phyloP scores from a whole-genome alignment of 192 early-diverging fungal genomes.

The Backusella mclennaniae region DNA sequence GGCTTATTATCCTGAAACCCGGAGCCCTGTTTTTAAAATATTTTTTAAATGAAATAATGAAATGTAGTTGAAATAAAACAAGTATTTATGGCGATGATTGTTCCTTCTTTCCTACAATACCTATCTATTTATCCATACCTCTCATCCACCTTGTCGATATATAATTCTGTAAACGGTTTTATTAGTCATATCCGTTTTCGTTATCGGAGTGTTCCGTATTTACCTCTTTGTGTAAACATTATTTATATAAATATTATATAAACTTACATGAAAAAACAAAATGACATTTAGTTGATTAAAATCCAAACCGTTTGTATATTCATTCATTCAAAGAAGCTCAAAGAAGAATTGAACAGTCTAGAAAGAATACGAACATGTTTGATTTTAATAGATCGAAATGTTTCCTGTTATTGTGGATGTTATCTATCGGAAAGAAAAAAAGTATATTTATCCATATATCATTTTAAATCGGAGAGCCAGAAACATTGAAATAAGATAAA shows the following conservation, averaged over 20 bases:
- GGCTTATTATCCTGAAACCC: neutral
- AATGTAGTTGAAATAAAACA: neutral
- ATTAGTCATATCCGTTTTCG: neutral
- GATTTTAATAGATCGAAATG: neutral
- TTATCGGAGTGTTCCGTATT: constrained; percentile 4
- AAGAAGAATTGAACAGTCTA: neutral
- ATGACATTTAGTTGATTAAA: neutral
- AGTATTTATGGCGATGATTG: neutral
- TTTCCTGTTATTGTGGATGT: neutral
- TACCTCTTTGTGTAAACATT: neutral
- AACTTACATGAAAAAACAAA: neutral
- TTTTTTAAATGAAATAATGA: neutral
- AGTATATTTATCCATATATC: constrained; percentile 1
- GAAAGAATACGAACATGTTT: neutral
- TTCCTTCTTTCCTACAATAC: neutral
- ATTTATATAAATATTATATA: neutral
- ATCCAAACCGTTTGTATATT: neutral
- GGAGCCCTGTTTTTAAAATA: neutral
- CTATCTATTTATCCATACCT: neutral
- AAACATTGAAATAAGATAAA: neutral
- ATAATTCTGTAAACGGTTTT: neutral
- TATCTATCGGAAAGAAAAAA: neutral
- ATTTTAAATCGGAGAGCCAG: constrained; percentile 2
- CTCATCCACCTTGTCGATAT: neutral
- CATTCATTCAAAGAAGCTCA: neutral